Conservation (phyloP, 2,329 filamentous ascomycete genomes). For the Aspergillus melleus region DNA sequence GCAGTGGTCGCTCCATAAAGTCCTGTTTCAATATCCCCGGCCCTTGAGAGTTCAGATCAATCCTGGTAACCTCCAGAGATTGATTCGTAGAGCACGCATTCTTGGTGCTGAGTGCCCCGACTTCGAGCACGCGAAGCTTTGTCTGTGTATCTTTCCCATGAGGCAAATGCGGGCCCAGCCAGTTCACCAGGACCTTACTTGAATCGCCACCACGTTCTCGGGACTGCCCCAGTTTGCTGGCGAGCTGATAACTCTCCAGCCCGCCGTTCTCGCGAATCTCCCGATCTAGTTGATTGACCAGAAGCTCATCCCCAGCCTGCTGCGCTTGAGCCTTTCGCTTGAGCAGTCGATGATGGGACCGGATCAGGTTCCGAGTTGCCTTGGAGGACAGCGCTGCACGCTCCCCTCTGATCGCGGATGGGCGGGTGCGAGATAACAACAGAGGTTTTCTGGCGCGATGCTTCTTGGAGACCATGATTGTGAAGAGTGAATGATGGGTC, state of each 20-base stretch:
- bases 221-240: conserved; percentile 63
- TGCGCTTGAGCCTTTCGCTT: conserved; percentile 57
- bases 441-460: conserved; percentile 33
- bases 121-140: conserved; percentile 72
- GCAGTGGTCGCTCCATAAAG: conserved; percentile 86
- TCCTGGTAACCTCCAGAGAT: conserved; percentile 72
- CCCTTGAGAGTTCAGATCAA: conserved; percentile 87
- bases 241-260: conserved; percentile 60
- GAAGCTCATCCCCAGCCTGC: conserved; percentile 44
- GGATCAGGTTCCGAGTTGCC: conserved; percentile 59
- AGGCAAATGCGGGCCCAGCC: conserved; percentile 47
- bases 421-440: conserved; percentile 48
- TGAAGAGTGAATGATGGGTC: neutral
- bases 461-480: conserved; percentile 32
- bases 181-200: conserved; percentile 59
- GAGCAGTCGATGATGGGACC: conserved; percentile 59
- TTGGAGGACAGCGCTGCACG: conserved; percentile 53
- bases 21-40: conserved; percentile 79
- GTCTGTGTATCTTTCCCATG: conserved; percentile 21
- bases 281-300: conserved; percentile 45
- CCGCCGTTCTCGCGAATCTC: conserved; percentile 60
- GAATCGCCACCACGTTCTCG: conserved; percentile 64
- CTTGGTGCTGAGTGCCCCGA: conserved; percentile 79
- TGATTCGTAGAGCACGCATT: conserved; percentile 80
- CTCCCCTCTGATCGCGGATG: conserved; percentile 41